Conservation (phyloP, 1,139 yeast genomes). For the Suhomyces guaymorum region DNA sequence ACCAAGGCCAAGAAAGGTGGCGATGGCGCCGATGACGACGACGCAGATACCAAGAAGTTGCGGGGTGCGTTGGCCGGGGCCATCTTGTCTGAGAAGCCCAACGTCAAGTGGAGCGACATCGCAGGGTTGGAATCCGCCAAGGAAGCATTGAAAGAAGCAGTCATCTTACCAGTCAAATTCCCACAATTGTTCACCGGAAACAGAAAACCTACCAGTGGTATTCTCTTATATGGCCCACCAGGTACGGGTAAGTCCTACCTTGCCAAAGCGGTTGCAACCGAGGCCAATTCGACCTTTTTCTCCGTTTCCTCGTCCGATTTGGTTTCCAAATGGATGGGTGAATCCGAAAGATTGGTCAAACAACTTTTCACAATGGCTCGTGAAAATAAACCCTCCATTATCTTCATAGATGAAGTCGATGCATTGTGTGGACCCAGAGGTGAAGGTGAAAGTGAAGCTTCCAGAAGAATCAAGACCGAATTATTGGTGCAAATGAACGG, state of each 20-base stretch:
- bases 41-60: slow-evolving; percentile 81
- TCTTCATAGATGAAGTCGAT: slow-evolving; percentile 96
- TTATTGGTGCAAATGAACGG: slow-evolving; percentile 98
- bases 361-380: slow-evolving; percentile 95
- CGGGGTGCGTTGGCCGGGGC: slow-evolving; percentile 93
- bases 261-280: slow-evolving; percentile 98
- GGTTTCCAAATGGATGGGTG: slow-evolving; percentile 99
- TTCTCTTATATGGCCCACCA: slow-evolving; percentile 93
- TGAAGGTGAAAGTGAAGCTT: slow-evolving; percentile 96
- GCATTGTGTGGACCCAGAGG: slow-evolving; percentile 98
- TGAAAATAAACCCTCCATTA: slow-evolving; percentile 91
- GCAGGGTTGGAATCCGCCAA: slow-evolving; percentile 96
- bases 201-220: slow-evolving; percentile 91
- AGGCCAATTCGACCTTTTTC: slow-evolving; percentile 94
- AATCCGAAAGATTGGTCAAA: slow-evolving; percentile 90
- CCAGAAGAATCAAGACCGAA: slow-evolving; percentile 94
- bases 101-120: slow-evolving; percentile 92
- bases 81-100: slow-evolving; percentile 87
- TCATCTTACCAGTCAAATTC: slow-evolving; percentile 88
- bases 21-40: slow-evolving; percentile 60
- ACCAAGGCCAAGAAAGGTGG: slow-evolving; percentile 59
- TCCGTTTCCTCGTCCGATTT: slow-evolving; percentile 93
- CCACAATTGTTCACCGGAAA: slow-evolving; percentile 95
- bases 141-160: slow-evolving; percentile 96
- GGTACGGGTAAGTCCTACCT: slow-evolving; percentile 98